Evolutionary conservation across 2,329 filamentous ascomycete species (phyloP), one percentile per base, ranked within the genome.

Genomic region (Ampelomyces quisqualis): DNA sequence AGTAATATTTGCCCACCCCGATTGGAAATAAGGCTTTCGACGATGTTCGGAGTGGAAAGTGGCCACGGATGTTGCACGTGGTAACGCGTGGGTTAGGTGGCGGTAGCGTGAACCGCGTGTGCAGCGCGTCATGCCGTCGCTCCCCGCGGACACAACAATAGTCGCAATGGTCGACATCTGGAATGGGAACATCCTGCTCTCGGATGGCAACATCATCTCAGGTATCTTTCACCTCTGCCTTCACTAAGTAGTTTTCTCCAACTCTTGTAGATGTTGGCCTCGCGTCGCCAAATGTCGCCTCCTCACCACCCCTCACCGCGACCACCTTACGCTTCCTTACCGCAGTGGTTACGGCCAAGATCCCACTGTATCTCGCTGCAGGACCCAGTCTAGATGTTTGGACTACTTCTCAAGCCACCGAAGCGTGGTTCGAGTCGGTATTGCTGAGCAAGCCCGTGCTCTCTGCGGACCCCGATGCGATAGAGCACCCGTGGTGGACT

Each of bases 301-400:
- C 56, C 17, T 40, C 47, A 7, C 38, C 53, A 18, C 18, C 34
- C 20, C 38, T 64, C 26, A 41, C 47, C 8, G 33, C 53, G 2
- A 32, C 51, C 6, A 15, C 46, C 5, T 44, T 70, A 5, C 60
- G 55, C 44, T 73, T 70, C 44, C 60, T 72, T 4, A 59, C 68
- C 5, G 53, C 66, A 18, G 72, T 74, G 23, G 64, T 72, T 11
- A 64, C 63, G 4, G 49, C 62, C 2, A 61, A 53, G 4, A 64
- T 75, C 18, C 72, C 72, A 0, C 40, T 74, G 5, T 67, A 69
- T 23, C 57, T 74, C 3, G 56, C 67, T 19, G 53, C 59, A 17
- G 69, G 71, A 1, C 61, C 67, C 2, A 65, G 59, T 22, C 47
- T 68, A 6, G 58, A 69, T 37, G 70, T 74, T 2, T 69, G 58